Evolutionary conservation across 2,329 filamentous ascomycete species (phyloP), one percentile per base, ranked within the genome.

Genomic region (Trichoderma afroharzianum): DNA sequence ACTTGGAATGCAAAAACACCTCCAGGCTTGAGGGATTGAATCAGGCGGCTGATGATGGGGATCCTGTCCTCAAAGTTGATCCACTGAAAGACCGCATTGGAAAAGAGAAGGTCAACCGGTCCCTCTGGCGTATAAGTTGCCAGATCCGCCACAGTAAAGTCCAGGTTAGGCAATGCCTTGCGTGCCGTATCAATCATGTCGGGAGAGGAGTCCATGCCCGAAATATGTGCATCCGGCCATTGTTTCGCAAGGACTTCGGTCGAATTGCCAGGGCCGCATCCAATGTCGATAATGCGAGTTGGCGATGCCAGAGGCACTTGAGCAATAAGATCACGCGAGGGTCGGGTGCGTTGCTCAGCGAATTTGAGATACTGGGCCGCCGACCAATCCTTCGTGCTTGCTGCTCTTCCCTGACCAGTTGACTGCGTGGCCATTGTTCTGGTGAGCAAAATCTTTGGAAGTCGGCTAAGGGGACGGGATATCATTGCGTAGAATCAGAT

Each of bases 61-160:
- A 90, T 80, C 0, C 87, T 85, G 0, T 81, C 76, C 0, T 76
- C 74, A 1, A 72, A 72, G 0, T 82, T 80, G 4, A 90, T 78
- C 88, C 88, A 90, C 71, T 90, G 88, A 71, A 90, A 85, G 2
- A 87, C 86, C 0, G 88, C 88, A 71, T 90, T 90, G 61, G 83
- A 85, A 75, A 88, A 88, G 62, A 88, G 77, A 0, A 90, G 75
- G 57, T 87, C 84, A 0, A 79, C 76, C 0, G 76, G 73, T 0
- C 75, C 61, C 0, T 76, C 59, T 0, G 82, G 80, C 0, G 72
- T 70, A 74, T 84, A 89, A 0, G 80, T 81, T 0, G 73, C 72
- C 3, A 90, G 67, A 68, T 89, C 86, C 0, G 79, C 85, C 0
- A 83, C 76, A 1, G 72, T 73, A 69, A 90, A 90, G 0, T 84